Conservation (phyloP, 2,329 filamentous ascomycete species). For the Sarocladiaceae sp. region DNA sequence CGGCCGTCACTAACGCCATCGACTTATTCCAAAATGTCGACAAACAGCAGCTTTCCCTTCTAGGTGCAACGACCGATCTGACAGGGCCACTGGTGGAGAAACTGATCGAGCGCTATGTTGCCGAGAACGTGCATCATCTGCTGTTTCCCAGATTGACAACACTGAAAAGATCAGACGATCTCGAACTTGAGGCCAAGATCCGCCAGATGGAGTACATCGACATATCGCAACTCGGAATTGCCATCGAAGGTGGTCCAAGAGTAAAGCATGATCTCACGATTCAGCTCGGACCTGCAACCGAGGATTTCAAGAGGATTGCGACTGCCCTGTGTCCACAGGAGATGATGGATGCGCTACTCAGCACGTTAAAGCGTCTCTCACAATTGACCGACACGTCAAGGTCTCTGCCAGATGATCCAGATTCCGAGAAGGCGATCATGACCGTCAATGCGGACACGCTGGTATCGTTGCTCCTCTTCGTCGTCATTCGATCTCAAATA, state of each 20-base stretch:
- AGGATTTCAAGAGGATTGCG: slow-evolving; percentile 83
- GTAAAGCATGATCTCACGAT: slow-evolving; percentile 79
- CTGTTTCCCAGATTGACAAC: slow-evolving; percentile 79
- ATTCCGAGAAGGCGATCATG: slow-evolving; percentile 50
- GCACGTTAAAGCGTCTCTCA: slow-evolving; percentile 80
- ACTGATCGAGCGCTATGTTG: slow-evolving; percentile 90
- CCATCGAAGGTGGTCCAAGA: slow-evolving; percentile 70
- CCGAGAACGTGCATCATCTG: slow-evolving; percentile 87
- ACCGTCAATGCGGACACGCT: slow-evolving; percentile 82
- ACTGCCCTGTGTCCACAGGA: slow-evolving; percentile 77
- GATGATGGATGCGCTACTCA: slow-evolving; percentile 78
- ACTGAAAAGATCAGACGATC: slow-evolving; percentile 75
- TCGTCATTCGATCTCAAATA: slow-evolving; percentile 87
- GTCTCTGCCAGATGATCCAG: not conserved
- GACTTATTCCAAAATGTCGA: slow-evolving; percentile 95
- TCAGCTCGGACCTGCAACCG: slow-evolving; percentile 73
- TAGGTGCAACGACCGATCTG: slow-evolving; percentile 89
- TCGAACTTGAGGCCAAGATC: slow-evolving; percentile 84
- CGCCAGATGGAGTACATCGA: slow-evolving; percentile 92
- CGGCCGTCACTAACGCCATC: slow-evolving; percentile 87
- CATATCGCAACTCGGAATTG: slow-evolving; percentile 88
- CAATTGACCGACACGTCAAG: slow-evolving; percentile 47
- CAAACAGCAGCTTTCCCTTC: slow-evolving; percentile 86
- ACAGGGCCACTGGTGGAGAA: slow-evolving; percentile 90
- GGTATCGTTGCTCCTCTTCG: slow-evolving; percentile 84